Base-by-base conservation (phyloP, 495 filamentous ascomycete genomes). In the Penicillium waksmanii region DNA sequence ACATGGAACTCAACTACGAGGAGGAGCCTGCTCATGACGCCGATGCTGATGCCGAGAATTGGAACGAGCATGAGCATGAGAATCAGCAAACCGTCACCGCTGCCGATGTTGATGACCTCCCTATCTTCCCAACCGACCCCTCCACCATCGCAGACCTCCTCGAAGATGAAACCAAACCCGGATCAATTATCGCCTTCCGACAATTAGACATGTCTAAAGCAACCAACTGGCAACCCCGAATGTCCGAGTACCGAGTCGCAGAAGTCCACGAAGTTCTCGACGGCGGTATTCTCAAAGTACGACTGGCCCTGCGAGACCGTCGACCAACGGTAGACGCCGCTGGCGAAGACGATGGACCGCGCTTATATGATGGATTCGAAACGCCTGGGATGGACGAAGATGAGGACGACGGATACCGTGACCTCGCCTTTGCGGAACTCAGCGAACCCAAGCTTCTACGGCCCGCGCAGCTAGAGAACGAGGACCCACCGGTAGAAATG, bases 181-280 rank as follows among this genome's bases (percentile, higher is more conserved):
- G 88, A 11, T 85, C 89, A 68, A 78, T 93, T 36, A 85, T 98
- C 60, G 87, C 88, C 2, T 98, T 90, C 83, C 91, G 89, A 63
- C 83, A 91, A 55, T 79, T 91, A 54, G 80, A 86, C 27, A 82
- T 93, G 66, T 92, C 89, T 33, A 86, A 84, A 56, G 85, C 79
- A 12, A 91, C 88, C 9, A 88, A 85, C 25, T 96, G 91, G 89
- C 82, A 90, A 55, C 94, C 94, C 1, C 81, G 80, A 55, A 76
- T 96, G 42, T 85, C 85, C 3, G 82, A 80, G 3, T 87, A 86
- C 64, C 78, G 85, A 13, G 89, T 89, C 0, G 91, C 89, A 3
- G 73, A 86, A 25, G 76, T 96, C 15, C 70, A 82, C 15, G 83
- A 83, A 3, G 74, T 79, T 12, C 59, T 70, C 34, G 79, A 77